These are phyloP conservation scores for Ustilago shanxiensis DNA, from an alignment of 1,284 basidiomycete species.

Conservation along the genomic window DNA sequence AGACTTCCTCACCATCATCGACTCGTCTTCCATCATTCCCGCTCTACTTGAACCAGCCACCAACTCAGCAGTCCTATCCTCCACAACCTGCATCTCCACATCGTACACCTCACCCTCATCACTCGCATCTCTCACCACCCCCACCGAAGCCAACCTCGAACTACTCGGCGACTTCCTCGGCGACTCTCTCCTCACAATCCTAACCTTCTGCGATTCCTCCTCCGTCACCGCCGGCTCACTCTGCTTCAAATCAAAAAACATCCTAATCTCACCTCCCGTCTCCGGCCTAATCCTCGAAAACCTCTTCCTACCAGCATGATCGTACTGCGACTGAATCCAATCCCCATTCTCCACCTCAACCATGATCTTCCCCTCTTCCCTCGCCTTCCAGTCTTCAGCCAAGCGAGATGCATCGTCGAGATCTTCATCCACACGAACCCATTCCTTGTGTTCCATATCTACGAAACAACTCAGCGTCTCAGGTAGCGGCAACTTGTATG, in stretches of 20 bases:
- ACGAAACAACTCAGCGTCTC: constrained; percentile 6
- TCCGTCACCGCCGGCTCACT: not conserved
- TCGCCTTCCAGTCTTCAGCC: constrained; percentile 20
- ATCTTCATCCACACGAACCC: constrained; percentile 25
- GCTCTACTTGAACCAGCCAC: not conserved
- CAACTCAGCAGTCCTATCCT: not conserved
- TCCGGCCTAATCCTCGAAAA: constrained; percentile 1
- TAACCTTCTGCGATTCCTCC: constrained; percentile 9
- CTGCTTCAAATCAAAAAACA: constrained; percentile 10
- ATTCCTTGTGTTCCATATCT: constrained; percentile 33
- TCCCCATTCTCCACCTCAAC: constrained; percentile 18
- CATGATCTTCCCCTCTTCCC: constrained; percentile 25
- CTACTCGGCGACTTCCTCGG: constrained; percentile 7
- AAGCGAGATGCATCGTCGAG: not conserved
- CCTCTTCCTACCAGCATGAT: constrained; percentile 14
- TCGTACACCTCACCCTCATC: not conserved
- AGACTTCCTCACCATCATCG: not conserved
- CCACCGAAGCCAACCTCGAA: constrained; percentile 4
- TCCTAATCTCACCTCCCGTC: constrained; percentile 21
- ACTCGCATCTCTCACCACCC: not conserved
- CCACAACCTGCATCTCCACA: not conserved
- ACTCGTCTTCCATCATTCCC: not conserved
- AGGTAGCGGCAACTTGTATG: constrained; percentile 22
- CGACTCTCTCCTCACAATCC: constrained; percentile 12
- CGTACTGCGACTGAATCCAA: constrained; percentile 18